Evolutionary conservation across 2,329 filamentous ascomycete genomes (phyloP).

Genomic region (Tolypocladium capitatum): DNA sequence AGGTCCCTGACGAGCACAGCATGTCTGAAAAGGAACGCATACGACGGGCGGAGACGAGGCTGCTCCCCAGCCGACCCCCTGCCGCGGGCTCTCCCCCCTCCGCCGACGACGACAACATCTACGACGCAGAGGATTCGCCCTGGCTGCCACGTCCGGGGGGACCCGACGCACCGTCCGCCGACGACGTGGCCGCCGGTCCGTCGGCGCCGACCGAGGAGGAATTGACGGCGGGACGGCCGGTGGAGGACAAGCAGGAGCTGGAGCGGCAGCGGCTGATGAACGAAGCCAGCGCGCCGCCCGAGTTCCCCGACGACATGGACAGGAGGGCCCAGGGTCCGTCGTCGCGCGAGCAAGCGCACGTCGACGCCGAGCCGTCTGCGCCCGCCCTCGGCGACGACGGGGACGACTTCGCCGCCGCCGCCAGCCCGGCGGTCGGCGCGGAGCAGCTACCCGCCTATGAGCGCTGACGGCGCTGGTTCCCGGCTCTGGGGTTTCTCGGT

Average conservation of each 20-base stretch:
- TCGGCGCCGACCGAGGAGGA: constrained; percentile 35
- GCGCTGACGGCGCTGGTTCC: constrained; percentile 14
- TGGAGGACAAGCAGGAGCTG: constrained; percentile 69
- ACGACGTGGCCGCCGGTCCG: constrained; percentile 13
- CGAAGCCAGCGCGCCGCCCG: constrained; percentile 50
- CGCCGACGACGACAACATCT: constrained; percentile 34
- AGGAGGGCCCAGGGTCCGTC: constrained; percentile 17
- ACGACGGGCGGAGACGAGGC: constrained; percentile 59
- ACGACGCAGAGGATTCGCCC: constrained; percentile 31
- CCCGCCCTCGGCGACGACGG: constrained; percentile 43
- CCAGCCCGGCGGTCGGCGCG: constrained; percentile 10
- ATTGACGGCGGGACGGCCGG: constrained; percentile 13
- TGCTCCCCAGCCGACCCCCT: constrained; percentile 67
- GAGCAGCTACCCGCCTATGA: constrained; percentile 28
- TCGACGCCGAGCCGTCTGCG: constrained; percentile 36
- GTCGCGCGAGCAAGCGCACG: constrained; percentile 10
- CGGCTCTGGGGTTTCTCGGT: background rate
- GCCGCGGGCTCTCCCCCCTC: constrained; percentile 23
- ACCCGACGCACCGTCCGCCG: constrained; percentile 5
- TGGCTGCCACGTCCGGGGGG: constrained; percentile 6
- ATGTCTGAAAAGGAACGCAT: constrained; percentile 74
- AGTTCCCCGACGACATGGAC: constrained; percentile 40
- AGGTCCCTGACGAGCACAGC: constrained; percentile 43
- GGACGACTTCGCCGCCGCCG: constrained; percentile 25
- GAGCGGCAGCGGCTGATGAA: constrained; percentile 52